Evolutionary conservation across 345 rosid species (phyloP), one percentile per base, ranked within the genome.

Genomic region (Cochlearia excelsa): DNA sequence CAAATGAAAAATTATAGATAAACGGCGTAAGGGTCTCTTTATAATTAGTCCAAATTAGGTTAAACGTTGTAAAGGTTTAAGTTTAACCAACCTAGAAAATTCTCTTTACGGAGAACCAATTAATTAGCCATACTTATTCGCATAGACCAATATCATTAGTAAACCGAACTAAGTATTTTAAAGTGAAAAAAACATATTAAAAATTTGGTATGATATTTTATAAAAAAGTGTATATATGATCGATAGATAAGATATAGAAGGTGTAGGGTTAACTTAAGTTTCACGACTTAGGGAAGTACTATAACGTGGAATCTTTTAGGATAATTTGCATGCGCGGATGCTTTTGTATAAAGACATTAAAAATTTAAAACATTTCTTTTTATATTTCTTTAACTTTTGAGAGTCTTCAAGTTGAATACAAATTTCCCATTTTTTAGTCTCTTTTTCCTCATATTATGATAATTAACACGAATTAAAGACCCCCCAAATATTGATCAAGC

Each of bases 231-330:
- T 23, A 48, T 40, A 16, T 2, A 33, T 33, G 4, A 33, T 33
- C 11, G 63, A 62, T 47, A 46, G 52, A 62, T 54, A 55, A 62
- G 53, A 47, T 47, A 16, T 16, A 16, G 23, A 16, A 61, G 54
- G 51, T 48, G 49, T 39, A 66, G 63, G 63, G 41, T 49, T 69
- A 62, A 55, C 68, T 63, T 70, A 43, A 70, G 68, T 62, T 55
- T 56, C 64, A 69, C 74, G 35, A 33, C 35, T 33, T 33, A 5
- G 35, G 35, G 35, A 33, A 33, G 35, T 33, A 33, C 5, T 2
- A 33, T 33, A 16, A 16, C 0, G 35, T 33, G 35, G 35, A 33
- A 33, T 33, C 35, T 33, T 33, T 33, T 33, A 5, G 1, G 35
- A 33, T 33, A 2, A 35, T 35, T 1, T 37, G 40, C 40, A 37